Percentiles rank a stretch among this genome's conserved stretches.
phyloP scores from a whole-genome alignment of 345 rosid species.

The Alliaria petiolata region DNA sequence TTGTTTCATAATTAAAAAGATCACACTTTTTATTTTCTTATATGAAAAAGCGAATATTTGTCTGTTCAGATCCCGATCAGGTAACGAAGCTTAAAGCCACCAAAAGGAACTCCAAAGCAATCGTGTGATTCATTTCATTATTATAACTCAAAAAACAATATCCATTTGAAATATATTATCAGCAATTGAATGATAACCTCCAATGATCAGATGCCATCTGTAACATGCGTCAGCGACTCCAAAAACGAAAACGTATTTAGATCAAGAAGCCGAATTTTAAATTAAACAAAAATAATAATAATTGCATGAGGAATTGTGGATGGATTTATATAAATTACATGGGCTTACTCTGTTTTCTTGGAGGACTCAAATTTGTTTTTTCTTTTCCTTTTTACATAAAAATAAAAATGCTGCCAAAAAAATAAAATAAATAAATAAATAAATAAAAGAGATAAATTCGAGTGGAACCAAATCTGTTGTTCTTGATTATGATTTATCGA shows the following conservation, averaged over 20 bases:
- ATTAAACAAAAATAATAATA: neutral
- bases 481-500: neutral
- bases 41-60: slow-evolving; percentile 7
- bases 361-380: neutral
- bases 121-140: neutral
- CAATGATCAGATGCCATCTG: neutral
- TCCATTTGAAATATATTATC: neutral
- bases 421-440: no score
- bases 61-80: slow-evolving; percentile 19
- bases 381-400: neutral
- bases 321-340: neutral
- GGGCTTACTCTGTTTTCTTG: neutral
- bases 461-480: neutral
- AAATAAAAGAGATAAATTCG: neutral
- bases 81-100: slow-evolving; percentile 5
- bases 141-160: neutral
- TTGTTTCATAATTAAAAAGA: neutral
- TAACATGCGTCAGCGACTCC: neutral
- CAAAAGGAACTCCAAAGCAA: neutral
- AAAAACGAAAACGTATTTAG: neutral
- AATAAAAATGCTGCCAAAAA: no score
- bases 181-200: neutral
- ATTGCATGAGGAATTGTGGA: neutral
- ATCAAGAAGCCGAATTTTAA: neutral
- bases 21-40: neutral